phyloP scores from a whole-genome alignment of 441 rosid genomes.

The Populus trichocarpa region DNA sequence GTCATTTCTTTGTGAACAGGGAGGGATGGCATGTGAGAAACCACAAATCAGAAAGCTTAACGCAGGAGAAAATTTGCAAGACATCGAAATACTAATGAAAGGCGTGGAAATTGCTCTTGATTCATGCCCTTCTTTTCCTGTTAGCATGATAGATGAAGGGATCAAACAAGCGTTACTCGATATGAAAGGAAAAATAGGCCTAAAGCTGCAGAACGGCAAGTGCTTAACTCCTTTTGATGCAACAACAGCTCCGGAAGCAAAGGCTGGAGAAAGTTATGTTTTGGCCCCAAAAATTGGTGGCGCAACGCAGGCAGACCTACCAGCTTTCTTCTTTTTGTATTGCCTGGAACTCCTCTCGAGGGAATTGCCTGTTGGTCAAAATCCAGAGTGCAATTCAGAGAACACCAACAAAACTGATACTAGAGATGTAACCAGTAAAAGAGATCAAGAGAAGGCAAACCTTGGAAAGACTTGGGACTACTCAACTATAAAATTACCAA shows the following conservation, averaged over 20 bases:
- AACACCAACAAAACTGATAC: slow-evolving; percentile 6
- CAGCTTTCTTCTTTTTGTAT: slow-evolving; percentile 55
- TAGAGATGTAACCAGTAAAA: slow-evolving; percentile 19
- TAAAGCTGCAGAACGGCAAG: slow-evolving; percentile 39
- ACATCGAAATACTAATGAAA: slow-evolving; percentile 41
- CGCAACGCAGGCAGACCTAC: slow-evolving; percentile 37
- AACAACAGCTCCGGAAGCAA: slow-evolving; percentile 40
- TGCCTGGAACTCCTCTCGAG: slow-evolving; percentile 56
- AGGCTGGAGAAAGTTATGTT: slow-evolving; percentile 20
- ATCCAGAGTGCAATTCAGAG: background rate
- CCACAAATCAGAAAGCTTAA: slow-evolving; percentile 46
- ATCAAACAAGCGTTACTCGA: slow-evolving; percentile 27
- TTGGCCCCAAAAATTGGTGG: slow-evolving; percentile 28
- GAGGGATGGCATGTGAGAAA: slow-evolving; percentile 59
- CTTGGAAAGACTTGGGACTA: slow-evolving; percentile 18
- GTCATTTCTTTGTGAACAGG: slow-evolving; percentile 32
- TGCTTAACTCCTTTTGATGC: slow-evolving; percentile 26
- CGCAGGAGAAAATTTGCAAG: slow-evolving; percentile 35
- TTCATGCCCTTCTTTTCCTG: slow-evolving; percentile 50
- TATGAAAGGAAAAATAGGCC: slow-evolving; percentile 30
- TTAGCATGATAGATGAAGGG: slow-evolving; percentile 37
- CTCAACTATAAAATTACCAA: slow-evolving; percentile 22
- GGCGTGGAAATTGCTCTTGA: slow-evolving; percentile 66
- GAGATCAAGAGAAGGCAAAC: slow-evolving; percentile 14
- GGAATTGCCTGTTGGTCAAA: slow-evolving; percentile 22